Base-by-base conservation (phyloP, 2,329 filamentous ascomycete genomes). In the Biscogniauxia marginata region DNA sequence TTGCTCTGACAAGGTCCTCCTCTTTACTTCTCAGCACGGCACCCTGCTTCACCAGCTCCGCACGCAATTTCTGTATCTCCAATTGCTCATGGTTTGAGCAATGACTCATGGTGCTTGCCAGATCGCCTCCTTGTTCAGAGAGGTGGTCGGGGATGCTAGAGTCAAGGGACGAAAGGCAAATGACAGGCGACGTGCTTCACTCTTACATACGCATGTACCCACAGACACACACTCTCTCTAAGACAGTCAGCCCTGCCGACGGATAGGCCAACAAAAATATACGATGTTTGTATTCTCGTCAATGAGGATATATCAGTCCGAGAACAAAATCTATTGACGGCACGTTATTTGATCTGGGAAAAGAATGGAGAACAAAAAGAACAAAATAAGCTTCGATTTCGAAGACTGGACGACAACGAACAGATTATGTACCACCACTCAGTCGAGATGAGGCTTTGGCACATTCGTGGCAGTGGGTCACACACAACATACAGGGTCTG, bases 361-460 rank as follows among this genome's bases (percentile, higher is more conserved):
- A 57, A 59, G 55, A 56, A 58, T 63, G 61, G 56, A 58, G 57
- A 61, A 61, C 53, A 46, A 44, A 48, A 57, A 57, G 57, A 60
- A 60, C 56, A 56, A 63, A 62, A 43, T 34, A 50, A 52, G 56
- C 58, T 59, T 62, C 57, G 58, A 63, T 58, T 58, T 49, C 59
- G 49, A 61, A 56, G 58, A 55, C 59, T 52, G 49, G 59, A 62
- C 61, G 62, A 63, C 55, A 56, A 60, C 64, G 56, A 58, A 64
- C n/a, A 19, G 19, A 43, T 22, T 58, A 63, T 70, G 69, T 69
- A 69, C 62, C 65, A 67, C 67, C 67, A 70, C 61, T 67, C 63
- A 65, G 65, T 67, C 61, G 56, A 64, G 61, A 64, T 67, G 67
- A 70, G 68, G 67, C 68, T 70, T 67, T 65, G 61, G 65, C 56